Conservation (phyloP, 2,329 filamentous ascomycete species). For the Alternaria triticina region DNA sequence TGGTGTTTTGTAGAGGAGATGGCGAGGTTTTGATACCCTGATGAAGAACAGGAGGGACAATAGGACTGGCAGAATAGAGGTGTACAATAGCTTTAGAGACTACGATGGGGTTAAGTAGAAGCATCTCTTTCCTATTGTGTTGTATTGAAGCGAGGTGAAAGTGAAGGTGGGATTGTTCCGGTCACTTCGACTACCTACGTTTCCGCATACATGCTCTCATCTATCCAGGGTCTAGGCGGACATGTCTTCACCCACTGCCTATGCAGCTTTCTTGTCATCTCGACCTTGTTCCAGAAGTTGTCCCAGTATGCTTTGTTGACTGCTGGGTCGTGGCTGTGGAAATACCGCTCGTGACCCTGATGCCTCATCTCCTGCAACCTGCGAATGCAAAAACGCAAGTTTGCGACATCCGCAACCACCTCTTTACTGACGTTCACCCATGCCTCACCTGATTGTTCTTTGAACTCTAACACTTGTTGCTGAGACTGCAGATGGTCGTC, state of each 20-base stretch:
- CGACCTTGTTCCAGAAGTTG: constrained; percentile 36
- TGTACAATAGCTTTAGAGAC: neutral
- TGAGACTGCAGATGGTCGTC: neutral
- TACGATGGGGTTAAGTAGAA: neutral
- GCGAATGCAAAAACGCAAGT: neutral
- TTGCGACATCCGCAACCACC: constrained; percentile 10
- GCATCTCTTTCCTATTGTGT: neutral
- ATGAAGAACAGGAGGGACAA: neutral
- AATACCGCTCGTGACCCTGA: neutral
- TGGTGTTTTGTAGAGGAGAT: neutral
- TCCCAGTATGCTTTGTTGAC: constrained; percentile 31
- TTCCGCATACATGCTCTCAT: neutral
- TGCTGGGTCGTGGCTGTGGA: neutral
- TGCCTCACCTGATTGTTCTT: neutral
- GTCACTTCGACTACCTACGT: neutral
- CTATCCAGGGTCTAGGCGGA: neutral
- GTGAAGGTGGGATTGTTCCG: neutral
- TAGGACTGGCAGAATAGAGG: neutral
- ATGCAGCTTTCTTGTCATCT: neutral
- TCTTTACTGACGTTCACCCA: constrained; percentile 15
- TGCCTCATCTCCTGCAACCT: neutral
- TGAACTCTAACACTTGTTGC: neutral
- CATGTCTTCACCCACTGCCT: neutral
- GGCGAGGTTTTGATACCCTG: neutral
- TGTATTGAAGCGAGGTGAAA: neutral